Evolutionary conservation across 1,284 basidiomycete species (phyloP).

Genomic region (Veloboletus limbatus): DNA sequence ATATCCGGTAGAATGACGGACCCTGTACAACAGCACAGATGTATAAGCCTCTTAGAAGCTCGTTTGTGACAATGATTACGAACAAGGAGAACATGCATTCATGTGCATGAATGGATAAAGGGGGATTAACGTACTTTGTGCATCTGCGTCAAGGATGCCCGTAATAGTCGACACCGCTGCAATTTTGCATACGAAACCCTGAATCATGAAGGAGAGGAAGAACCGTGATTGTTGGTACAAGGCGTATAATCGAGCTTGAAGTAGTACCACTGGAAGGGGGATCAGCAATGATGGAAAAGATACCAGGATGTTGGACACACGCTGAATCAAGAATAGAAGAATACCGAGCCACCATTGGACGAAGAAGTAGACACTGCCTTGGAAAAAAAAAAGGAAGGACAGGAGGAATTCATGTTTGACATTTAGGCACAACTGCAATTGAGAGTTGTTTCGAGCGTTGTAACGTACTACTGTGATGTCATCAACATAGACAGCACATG

Average conservation of each 20-base stretch:
- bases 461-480: no score
- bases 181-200: constrained; percentile 13
- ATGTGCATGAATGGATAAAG: not conserved
- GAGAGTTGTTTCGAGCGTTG: no score
- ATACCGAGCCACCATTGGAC: not conserved
- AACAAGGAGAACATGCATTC: no score
- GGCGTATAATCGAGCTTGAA: constrained; percentile 20
- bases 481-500: not conserved
- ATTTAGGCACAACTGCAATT: constrained; percentile 14
- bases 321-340: constrained; percentile 11
- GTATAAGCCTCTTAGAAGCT: no score
- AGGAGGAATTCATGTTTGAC: not conserved
- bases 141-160: not conserved
- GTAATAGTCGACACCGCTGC: constrained; percentile 3
- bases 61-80: no score
- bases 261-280: constrained; percentile 4
- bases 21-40: no score
- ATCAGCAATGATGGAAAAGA: not conserved
- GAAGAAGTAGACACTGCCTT: constrained; percentile 12
- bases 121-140: constrained; percentile 5
- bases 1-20: no score
- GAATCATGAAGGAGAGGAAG: constrained; percentile 9
- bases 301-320: constrained; percentile 1
- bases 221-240: constrained; percentile 13
- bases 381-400: not conserved